A percentile compares a stretch with the other conserved stretches of the same genome.
These are phyloP conservation scores for Russula griseocarnosa DNA, from an alignment of 768 basidiomycete genomes.

Conservation along the genomic window DNA sequence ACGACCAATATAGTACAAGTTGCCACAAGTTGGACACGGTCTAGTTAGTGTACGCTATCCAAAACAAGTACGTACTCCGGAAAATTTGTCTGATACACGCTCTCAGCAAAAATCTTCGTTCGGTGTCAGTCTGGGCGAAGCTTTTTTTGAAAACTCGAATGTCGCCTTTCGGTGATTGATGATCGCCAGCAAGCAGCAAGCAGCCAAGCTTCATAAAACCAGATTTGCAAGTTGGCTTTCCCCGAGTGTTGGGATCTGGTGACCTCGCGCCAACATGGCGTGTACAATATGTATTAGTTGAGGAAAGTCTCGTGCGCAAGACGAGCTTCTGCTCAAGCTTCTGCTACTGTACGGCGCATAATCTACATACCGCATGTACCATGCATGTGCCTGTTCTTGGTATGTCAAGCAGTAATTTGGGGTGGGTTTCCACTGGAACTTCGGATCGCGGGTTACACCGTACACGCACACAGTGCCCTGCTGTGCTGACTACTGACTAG, in stretches of 20 bases:
- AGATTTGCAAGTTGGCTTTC: neutral
- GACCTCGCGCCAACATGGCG: constrained; percentile 9
- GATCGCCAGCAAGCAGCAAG: constrained; percentile 2
- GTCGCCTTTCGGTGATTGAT: neutral
- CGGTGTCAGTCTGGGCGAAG: neutral
- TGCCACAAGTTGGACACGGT: neutral
- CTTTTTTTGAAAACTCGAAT: neutral
- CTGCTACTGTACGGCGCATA: neutral
- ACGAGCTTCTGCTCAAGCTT: too few species aligned
- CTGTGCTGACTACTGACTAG: constrained; percentile 9
- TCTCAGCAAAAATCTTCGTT: constrained; percentile 6
- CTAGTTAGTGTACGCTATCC: neutral
- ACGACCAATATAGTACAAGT: neutral
- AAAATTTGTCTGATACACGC: constrained; percentile 25
- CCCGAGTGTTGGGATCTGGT: neutral
- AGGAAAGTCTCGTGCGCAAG: neutral
- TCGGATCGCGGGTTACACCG: constrained; percentile 7
- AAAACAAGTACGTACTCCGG: constrained; percentile 16
- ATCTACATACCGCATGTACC: constrained; percentile 17
- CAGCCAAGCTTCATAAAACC: constrained; percentile 6
- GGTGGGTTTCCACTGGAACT: constrained; percentile 9
- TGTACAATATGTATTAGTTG: too few species aligned
- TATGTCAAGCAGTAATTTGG: constrained; percentile 5
- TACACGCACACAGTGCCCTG: neutral
- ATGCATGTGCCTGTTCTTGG: constrained; percentile 12